These are phyloP conservation scores for Alternaria rosae DNA, from an alignment of 2,329 filamentous ascomycete genomes.

Conservation along the genomic window DNA sequence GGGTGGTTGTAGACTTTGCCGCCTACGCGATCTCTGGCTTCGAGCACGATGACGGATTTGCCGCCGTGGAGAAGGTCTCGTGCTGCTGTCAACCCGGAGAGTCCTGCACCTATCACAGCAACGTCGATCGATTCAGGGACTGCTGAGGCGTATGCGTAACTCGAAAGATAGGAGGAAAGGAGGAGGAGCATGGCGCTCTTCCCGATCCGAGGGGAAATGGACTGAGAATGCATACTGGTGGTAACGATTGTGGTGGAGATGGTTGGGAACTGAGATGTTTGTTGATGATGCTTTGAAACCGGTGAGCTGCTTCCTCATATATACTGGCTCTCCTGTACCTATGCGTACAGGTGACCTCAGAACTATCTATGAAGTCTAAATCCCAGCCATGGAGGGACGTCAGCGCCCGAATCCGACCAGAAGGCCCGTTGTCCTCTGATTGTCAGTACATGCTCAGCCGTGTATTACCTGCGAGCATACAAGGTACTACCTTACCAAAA, in stretches of 20 bases:
- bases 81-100: conserved; percentile 36
- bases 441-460: background rate
- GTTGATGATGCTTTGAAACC: background rate
- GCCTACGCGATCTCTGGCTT: conserved; percentile 60
- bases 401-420: background rate
- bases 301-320: background rate
- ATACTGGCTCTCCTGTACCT: background rate
- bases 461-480: background rate
- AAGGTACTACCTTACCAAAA: background rate
- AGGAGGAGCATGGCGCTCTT: background rate
- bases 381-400: background rate
- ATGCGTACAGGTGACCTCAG: background rate
- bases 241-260: background rate
- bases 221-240: background rate
- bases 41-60: conserved; percentile 55
- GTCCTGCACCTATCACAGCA: conserved; percentile 57
- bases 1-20: conserved; percentile 57
- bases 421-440: background rate
- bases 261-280: background rate
- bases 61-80: conserved; percentile 50
- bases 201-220: background rate
- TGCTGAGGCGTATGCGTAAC: background rate
- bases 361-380: background rate
- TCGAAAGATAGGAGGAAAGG: background rate
- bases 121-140: conserved; percentile 24